Percentiles rank a stretch among this genome's conserved stretches.
Conservation (phyloP, 2,329 filamentous ascomycete genomes). For the Talaromyces amestolkiae region DNA sequence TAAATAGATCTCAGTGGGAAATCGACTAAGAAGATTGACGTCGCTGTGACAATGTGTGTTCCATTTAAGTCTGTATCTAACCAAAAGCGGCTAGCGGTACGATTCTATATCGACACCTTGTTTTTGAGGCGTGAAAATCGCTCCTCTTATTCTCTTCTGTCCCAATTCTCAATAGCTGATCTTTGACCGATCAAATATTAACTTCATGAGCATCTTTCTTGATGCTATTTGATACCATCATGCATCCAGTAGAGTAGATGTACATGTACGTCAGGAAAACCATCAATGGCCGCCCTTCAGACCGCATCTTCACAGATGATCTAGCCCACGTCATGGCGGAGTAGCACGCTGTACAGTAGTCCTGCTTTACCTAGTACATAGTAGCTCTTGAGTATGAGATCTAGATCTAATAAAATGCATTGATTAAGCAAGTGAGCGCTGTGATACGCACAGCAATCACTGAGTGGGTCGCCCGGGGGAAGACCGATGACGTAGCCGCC, state of each 20-base stretch:
- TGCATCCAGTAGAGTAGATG: not conserved
- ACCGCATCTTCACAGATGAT: not conserved
- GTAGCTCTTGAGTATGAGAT: not conserved
- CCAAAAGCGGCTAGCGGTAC: not conserved
- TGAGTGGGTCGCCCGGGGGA: not conserved
- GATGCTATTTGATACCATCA: not conserved
- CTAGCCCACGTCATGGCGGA: slow-evolving; percentile 1
- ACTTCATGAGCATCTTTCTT: not conserved
- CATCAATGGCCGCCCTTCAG: not conserved
- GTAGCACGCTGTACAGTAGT: not conserved
- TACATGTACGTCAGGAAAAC: no score
- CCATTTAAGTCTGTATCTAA: not conserved
- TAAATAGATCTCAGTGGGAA: no score
- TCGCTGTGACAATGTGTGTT: not conserved
- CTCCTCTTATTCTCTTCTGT: not conserved
- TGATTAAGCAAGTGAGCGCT: not conserved
- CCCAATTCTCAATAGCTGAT: not conserved
- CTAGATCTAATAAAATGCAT: not conserved
- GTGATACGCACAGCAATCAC: not conserved
- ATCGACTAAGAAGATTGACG: not conserved
- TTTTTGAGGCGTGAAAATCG: not conserved
- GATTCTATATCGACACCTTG: not conserved
- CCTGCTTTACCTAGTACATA: no score
- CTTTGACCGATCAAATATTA: not conserved
- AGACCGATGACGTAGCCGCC: slow-evolving; percentile 17